Base-by-base conservation (phyloP, 2,329 filamentous ascomycete species). In the Fusarium coffeatum region DNA sequence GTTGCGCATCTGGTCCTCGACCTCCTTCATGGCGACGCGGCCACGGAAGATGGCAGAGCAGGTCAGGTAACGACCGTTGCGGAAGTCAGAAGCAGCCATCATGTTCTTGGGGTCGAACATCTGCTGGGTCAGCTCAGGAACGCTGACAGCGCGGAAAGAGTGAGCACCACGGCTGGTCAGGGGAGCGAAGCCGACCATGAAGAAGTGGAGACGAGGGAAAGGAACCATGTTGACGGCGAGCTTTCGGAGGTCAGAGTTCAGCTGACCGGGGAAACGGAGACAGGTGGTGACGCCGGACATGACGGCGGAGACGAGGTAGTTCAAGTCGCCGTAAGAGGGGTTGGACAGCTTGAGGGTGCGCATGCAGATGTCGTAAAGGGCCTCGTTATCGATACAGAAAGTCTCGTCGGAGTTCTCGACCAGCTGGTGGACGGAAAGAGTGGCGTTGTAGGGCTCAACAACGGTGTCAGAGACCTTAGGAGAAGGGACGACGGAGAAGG, bases 31-130 rank as follows among this genome's bases (percentile, higher is more conserved):
- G 82, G 95, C 97, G 82, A 99, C 93, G 89, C 97, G 97, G 80
- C 96, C 96, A 85, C 96, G 96, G 93, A 99, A 99, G 86, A 99
- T 97, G 82, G 96, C 94, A 83, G 92, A 98, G 92, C 96, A 99
- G 77, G 96, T 99, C 80, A 99, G 90, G 89, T 99, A 99, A 80
- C 96, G 96, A 83, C 96, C 96, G 85, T 98, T 99, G 80, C 96
- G 93, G 94, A 99, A 99, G 88, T 99, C 96, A 72, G 94, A 97
- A 74, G 96, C 96, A 86, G 96, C 96, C 96, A 99, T 99, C 95
- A 99, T 99, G 92, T 99, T 99, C 94, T 98, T 99, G 80, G 96
- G 95, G 88, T 99, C 96, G 88, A 97, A 99, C 94, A 99, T 98
- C 86, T 99, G 96, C 88, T 99, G 96, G 79, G 96, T 98, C 83